Base-by-base conservation (phyloP, 2,329 filamentous ascomycete species). In the Proliferodiscus dingleyae region DNA sequence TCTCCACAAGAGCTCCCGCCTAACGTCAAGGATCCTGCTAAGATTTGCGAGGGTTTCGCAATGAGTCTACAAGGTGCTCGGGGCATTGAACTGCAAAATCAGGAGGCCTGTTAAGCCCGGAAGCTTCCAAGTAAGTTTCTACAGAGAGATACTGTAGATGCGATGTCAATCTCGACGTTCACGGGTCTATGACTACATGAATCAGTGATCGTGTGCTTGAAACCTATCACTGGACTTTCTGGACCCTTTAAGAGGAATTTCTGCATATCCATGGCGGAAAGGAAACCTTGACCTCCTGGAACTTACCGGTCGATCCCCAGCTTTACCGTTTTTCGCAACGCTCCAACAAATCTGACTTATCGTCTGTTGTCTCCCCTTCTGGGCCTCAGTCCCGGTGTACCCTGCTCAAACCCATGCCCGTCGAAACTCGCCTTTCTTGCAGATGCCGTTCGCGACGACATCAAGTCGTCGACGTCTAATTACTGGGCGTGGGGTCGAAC, bases 291-390 rank as follows among this genome's bases (percentile, higher is more conserved):
- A 11, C 24, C 24, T 6, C 24, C 24, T 26, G 24, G 29, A 15
- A n/a, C 29, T 46, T 41, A 10, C 52, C 51, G 53, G 53, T 43
- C 53, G 53, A 56, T 56, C 53, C 39, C 47, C 51, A 49, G 30
- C 41, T 43, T 46, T 41, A 43, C 51, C 41, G 33, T 46, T 44
- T 37, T 36, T 23, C 23, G 9, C 19, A n/a, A 22, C 16, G 10
- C 21, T 32, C 15, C 24, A 24, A n/a, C 26, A 19, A 26, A 15
- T 23, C 22, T 36, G 36, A 41, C 22, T 23, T 24, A 21, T 33
- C 30, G 23, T 30, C 34, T 19, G 18, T 26, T 11, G 21, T 19
- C 24, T 5, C 41, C 45, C 36, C 28, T 37, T 52, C 48, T 41
- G 26, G 39, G 13, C 16, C 16, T 23, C 18, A 22, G 10, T 37